Evolutionary conservation across 1,139 yeast species (phyloP).

Genomic region (Diutina pseudorugosa): DNA sequence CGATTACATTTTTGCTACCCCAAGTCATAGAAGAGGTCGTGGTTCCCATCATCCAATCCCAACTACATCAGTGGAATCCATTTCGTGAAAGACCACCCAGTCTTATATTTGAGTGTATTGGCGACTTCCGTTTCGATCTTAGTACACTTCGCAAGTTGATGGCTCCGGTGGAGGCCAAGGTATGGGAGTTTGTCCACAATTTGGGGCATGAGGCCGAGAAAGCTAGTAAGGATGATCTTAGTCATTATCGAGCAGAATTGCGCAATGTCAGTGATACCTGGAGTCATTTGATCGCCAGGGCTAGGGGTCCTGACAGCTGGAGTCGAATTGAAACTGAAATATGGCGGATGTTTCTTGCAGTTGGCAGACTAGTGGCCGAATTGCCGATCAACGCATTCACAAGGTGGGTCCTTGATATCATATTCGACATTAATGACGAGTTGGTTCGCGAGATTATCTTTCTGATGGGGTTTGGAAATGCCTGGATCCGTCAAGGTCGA

Average conservation of each 20-base stretch:
- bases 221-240: background rate
- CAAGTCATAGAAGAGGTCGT: background rate
- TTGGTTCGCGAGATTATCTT: background rate
- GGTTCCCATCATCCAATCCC: background rate
- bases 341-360: background rate
- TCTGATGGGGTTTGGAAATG: background rate
- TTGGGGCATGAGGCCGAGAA: background rate
- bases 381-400: background rate
- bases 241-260: background rate
- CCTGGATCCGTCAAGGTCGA: background rate
- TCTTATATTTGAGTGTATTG: background rate
- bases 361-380: background rate
- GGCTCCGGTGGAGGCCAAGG: background rate
- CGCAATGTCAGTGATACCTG: background rate
- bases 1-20: background rate
- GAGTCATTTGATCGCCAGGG: background rate
- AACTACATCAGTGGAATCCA: background rate
- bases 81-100: background rate
- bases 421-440: background rate
- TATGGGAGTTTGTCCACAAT: background rate
- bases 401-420: background rate
- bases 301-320: background rate
- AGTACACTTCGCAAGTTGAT: background rate
- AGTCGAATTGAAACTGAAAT: background rate
- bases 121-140: background rate